Evolutionary conservation across 768 basidiomycete genomes (phyloP), one percentile per base, ranked within the genome.

Genomic region (Hypholoma fasciculare): DNA sequence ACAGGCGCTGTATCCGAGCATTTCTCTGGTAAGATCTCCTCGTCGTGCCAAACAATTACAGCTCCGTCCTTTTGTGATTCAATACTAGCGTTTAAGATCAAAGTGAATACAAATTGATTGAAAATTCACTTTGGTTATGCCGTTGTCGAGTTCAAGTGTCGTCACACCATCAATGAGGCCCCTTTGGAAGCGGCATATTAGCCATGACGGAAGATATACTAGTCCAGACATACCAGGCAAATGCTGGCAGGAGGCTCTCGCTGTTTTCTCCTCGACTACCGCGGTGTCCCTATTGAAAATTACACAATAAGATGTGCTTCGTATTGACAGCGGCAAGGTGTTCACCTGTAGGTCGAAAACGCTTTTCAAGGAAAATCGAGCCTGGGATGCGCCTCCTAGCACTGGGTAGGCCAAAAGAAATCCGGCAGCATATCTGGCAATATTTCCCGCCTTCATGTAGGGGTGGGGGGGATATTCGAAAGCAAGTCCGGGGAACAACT

Each of bases 1-100:
- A 69, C 84, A 47, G 90, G 87, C 14, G 59, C 63, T 1, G 89
- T 92, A 68, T 93, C 91, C 20, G 66, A 63, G 69, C 91, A 92
- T 69, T 92, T 94, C 36, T 75, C 76, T 3, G 82, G 62, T 2
- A 72, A 68, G 59, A 94, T 88, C 43, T 74, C 73, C 70, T 86
- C 84, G 71, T 94, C 91, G 64, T 94, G 91, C 88, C 88, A 92
- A 13, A 93, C 88, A 42, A 94, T 77, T 14, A 89, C 85, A 49
- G 81, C 79, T 12, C 88, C 89, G 67, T 94, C 92, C 89, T 90
- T 65, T 17, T 56, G 38, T 44, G 14, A 47, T 36, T 39, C 39
- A 34, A 30, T 43, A 6, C 4, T 30, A 47, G 38, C 12, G 44
- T 2, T 42, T 19, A 23, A 14, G 27, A 27, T 23, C 23, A 23